Evolutionary conservation across 495 filamentous ascomycete species (phyloP).

Genomic region (Beverwykella pulmonaria): DNA sequence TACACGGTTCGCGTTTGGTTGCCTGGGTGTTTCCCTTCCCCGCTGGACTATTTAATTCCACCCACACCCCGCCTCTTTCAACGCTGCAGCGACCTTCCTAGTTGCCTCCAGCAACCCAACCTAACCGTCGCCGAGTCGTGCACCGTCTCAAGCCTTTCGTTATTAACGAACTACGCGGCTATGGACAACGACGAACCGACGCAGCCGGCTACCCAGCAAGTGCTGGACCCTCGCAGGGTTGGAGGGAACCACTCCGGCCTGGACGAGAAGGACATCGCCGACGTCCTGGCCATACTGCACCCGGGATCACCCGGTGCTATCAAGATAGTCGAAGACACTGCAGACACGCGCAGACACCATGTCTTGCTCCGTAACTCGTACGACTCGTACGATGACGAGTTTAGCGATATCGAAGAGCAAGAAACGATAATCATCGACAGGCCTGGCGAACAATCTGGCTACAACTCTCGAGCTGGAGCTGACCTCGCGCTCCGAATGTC

Average conservation of each 20-base stretch:
- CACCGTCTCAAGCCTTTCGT: too few relatives aligned
- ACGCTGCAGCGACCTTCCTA: neutral
- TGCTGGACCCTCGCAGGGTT: conserved; percentile 74
- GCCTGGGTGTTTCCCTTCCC: neutral
- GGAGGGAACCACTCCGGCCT: conserved; percentile 77
- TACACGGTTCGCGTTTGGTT: neutral
- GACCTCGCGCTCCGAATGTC: conserved; percentile 84
- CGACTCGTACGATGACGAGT: conserved; percentile 28
- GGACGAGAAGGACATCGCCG: conserved; percentile 75
- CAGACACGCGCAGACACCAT: conserved; percentile 56
- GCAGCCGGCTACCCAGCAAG: conserved; percentile 76
- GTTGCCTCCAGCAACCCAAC: neutral
- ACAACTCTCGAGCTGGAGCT: conserved; percentile 23
- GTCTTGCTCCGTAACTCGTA: conserved; percentile 50
- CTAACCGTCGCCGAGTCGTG: neutral
- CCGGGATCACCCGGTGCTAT: conserved; percentile 74
- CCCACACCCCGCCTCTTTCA: neutral
- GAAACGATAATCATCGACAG: conserved; percentile 53
- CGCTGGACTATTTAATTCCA: neutral
- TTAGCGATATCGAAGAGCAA: conserved; percentile 55
- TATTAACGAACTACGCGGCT: too few relatives aligned
- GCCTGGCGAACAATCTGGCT: neutral
- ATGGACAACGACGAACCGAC: conserved; percentile 51
- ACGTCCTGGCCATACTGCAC: conserved; percentile 87
- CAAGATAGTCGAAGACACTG: conserved; percentile 62